Evolutionary conservation across 1,284 basidiomycete species (phyloP).

Genomic region (Lignosus rhinocerotis): DNA sequence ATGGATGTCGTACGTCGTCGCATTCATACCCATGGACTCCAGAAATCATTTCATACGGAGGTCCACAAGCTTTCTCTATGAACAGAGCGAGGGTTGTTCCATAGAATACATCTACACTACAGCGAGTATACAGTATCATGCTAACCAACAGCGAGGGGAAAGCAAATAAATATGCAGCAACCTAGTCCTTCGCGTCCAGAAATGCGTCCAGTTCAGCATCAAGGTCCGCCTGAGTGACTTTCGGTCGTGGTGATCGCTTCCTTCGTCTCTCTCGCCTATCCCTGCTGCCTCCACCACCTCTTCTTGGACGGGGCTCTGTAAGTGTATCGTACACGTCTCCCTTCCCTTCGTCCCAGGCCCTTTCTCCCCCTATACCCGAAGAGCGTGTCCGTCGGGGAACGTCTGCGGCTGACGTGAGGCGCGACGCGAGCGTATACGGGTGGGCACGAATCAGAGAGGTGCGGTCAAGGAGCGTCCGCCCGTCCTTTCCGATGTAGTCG

Average conservation of each 20-base stretch:
- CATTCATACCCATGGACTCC: neutral
- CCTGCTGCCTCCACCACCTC: conserved; percentile 8
- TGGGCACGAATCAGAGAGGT: conserved; percentile 45
- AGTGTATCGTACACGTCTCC: conserved; percentile 21
- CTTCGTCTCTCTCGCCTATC: conserved; percentile 26
- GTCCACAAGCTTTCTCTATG: neutral
- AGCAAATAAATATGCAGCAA: neutral
- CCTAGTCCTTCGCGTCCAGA: conserved; percentile 44
- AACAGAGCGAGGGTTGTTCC: conserved; percentile 1
- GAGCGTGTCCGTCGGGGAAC: conserved; percentile 41
- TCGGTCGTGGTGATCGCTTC: conserved; percentile 38
- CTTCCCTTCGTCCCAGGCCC: conserved; percentile 28
- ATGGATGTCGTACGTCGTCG: neutral
- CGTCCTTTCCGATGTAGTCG: conserved; percentile 54
- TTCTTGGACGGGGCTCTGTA: conserved; percentile 6
- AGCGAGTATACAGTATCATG: conserved; percentile 9
- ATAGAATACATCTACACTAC: conserved; percentile 16
- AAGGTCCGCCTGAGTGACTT: conserved; percentile 66
- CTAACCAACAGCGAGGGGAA: neutral
- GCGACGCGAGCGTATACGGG: conserved; percentile 37
- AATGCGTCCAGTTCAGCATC: conserved; percentile 80
- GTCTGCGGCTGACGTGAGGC: conserved; percentile 44
- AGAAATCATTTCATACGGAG: neutral
- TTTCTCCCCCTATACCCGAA: conserved; percentile 25
- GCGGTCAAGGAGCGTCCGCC: conserved; percentile 54